These are phyloP conservation scores for Haplosporangium gracile DNA, from an alignment of 192 early-diverging fungal genomes.

Conservation along the genomic window DNA sequence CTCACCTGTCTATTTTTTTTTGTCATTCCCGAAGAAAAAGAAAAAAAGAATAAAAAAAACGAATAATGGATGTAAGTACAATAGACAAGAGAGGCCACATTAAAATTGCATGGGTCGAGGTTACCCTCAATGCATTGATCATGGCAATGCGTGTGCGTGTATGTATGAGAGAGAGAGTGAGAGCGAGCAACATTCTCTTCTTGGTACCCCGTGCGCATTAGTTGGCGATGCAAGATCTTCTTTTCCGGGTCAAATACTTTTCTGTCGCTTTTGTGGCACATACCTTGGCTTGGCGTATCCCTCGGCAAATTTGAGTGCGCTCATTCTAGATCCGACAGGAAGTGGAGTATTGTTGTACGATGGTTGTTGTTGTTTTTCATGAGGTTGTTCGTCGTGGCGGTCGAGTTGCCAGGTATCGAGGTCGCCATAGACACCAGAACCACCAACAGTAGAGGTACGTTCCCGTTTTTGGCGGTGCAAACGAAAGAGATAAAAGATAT, in stretches of 20 bases:
- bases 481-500: constrained; percentile 12
- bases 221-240: not conserved
- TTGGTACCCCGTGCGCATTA: not conserved
- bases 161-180: not conserved
- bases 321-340: constrained; percentile 12
- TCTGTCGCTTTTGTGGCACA: not conserved
- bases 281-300: constrained; percentile 52
- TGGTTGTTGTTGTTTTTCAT: not conserved
- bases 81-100: not conserved
- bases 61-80: not conserved
- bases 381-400: not conserved
- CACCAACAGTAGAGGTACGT: not conserved
- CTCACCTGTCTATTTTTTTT: constrained; percentile 8
- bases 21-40: not conserved
- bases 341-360: not conserved
- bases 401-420: not conserved
- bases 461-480: not conserved
- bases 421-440: not conserved
- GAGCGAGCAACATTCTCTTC: not conserved
- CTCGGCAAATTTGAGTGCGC: constrained; percentile 36
- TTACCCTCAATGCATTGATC: not conserved
- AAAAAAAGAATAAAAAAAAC: too few species aligned
- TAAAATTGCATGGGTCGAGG: not conserved
- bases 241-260: not conserved
- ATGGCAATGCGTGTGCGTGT: not conserved